Base-by-base conservation (phyloP, 1,139 yeast genomes). In the Sugiyamaella grinbergsii region DNA sequence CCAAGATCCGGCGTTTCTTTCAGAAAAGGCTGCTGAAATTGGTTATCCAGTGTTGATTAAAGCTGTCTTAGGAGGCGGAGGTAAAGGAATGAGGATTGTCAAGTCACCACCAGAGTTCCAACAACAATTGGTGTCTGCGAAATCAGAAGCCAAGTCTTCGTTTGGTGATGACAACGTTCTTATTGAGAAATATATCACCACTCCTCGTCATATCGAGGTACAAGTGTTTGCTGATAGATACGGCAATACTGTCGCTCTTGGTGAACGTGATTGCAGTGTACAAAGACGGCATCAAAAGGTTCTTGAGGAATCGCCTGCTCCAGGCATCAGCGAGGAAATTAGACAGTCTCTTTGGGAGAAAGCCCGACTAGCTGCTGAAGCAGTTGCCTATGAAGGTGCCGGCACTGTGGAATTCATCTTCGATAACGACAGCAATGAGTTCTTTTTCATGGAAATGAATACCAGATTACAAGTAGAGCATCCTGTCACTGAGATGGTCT, bases 401-500 rank as follows among this genome's bases (percentile, higher is more conserved):
- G 84, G 84, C 56, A 80, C 84, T 18, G 84, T 82, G 36, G 84
- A 80, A 68, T 80, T 80, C 58, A 73, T 80, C 57, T 82, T 80
- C 51, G 84, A 80, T 63, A 77, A 79, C 67, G 81, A 79, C 62
- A 54, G 62, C 8, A 76, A 78, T 64, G 73, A 81, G 63, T 83
- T 80, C 65, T 80, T 76, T 66, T 80, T 80, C 59, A 79, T 80
- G 68, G 84, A 80, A 66, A 80, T 80, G 70, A 80, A 80, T 69
- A 82, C 84, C 16, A 73, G 84, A 61, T 77, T 80, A 52, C 84
- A 80, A 63, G 83, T 80, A 44, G 84, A 80, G 69, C 84, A 80
- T 65, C 81, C 83, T 44, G 80, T 80, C 59, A 79, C 83, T 49
- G 84, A 89, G 72, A 95, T 86, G 72, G 89, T 89, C 64, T 87